Evolutionary conservation across 2,329 filamentous ascomycete genomes (phyloP).

Genomic region (Microdochium nivale): DNA sequence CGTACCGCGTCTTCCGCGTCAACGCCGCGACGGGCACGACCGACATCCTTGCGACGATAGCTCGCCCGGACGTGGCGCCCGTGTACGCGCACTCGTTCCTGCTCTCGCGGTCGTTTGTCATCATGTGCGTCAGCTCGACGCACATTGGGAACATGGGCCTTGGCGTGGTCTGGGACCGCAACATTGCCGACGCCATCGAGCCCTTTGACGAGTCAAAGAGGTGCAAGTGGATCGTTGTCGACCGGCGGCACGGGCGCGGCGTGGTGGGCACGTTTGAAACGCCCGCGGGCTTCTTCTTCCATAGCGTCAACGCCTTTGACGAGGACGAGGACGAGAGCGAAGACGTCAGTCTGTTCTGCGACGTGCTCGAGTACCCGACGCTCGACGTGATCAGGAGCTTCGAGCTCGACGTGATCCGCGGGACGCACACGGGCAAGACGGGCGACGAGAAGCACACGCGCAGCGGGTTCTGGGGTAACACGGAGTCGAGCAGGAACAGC

Average conservation of each 20-base stretch:
- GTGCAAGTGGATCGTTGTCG: conserved; percentile 67
- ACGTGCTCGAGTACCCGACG: conserved; percentile 56
- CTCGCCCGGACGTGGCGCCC: conserved; percentile 34
- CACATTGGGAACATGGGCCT: conserved; percentile 50
- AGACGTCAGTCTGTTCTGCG: conserved; percentile 49
- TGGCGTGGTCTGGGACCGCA: conserved; percentile 54
- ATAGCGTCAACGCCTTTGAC: conserved; percentile 71
- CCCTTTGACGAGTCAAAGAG: conserved; percentile 48
- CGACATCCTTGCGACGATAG: conserved; percentile 61
- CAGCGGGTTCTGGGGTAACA: conserved; percentile 29
- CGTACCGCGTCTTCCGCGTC: conserved; percentile 63
- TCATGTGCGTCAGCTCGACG: conserved; percentile 65
- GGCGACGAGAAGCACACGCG: conserved; percentile 39
- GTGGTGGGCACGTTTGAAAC: conserved; percentile 62
- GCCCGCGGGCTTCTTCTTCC: conserved; percentile 68
- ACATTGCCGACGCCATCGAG: conserved; percentile 59
- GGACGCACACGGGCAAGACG: conserved; percentile 3
- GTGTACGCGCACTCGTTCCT: conserved; percentile 83
- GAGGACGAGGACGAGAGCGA: conserved; percentile 32
- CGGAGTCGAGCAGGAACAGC: conserved; percentile 25
- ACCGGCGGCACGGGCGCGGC: conserved; percentile 52
- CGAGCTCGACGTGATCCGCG: conserved; percentile 57
- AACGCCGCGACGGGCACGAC: conserved; percentile 56
- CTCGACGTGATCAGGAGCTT: conserved; percentile 56
- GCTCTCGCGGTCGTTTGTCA: conserved; percentile 59